Base-by-base conservation (phyloP, 169 alveolate species). In the Amoebophrya sp. region DNA sequence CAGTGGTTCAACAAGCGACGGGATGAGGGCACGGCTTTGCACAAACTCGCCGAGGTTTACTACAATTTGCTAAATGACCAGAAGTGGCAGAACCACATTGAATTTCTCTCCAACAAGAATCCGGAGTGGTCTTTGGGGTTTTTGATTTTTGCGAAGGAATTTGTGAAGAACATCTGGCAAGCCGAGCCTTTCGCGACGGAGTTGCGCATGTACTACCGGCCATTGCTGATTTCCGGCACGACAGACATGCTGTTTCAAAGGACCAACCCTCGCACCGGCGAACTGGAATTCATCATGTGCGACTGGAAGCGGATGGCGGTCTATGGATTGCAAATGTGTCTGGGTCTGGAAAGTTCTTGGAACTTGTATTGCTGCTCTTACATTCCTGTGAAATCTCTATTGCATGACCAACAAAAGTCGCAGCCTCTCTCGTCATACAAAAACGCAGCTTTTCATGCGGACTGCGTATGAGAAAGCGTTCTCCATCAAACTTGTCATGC, bases 301-400 rank as follows among this genome's bases (percentile, higher is more conserved):
- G 83, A 66, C 35, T 66, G 83, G 83, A 66, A 66, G 83, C 83
- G 83, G 35, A 66, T 66, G 83, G 83, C 39, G 38, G 83, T 66
- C n/a, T n/a, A n/a, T n/a, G n/a, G n/a, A n/a, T n/a, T n/a, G n/a
- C n/a, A n/a, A n/a, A n/a, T n/a, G n/a, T n/a, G n/a, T n/a, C n/a
- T n/a, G n/a, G n/a, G n/a, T n/a, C n/a, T n/a, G n/a, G n/a, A n/a
- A n/a, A n/a, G n/a, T n/a, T n/a, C n/a, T n/a, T n/a, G n/a, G n/a
- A n/a, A n/a, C n/a, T n/a, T n/a, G n/a, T n/a, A n/a, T n/a, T n/a
- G n/a, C n/a, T n/a, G n/a, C n/a, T n/a, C n/a, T n/a, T n/a, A n/a
- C n/a, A n/a, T n/a, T n/a, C n/a, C n/a, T n/a, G n/a, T n/a, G n/a
- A n/a, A n/a, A n/a, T n/a, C n/a, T n/a, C n/a, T n/a, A n/a, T n/a